Conservation (phyloP, 2,329 filamentous ascomycete species). For the Cyclaneusma minus region DNA sequence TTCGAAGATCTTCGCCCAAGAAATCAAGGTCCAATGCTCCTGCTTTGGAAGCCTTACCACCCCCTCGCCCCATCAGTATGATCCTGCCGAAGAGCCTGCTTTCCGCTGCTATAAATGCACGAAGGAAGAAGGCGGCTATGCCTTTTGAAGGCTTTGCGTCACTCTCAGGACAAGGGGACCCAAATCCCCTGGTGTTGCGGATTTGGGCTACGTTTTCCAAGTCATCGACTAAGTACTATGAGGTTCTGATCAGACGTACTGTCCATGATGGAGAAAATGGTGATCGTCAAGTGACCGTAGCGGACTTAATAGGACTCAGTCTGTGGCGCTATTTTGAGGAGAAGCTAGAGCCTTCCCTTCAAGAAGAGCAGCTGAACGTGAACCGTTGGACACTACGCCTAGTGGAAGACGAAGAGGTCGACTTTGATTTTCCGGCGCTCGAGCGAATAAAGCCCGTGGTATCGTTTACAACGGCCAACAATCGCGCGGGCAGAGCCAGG, state of each 20-base stretch:
- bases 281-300: conserved; percentile 52
- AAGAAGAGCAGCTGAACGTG: conserved; percentile 53
- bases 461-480: conserved; percentile 71
- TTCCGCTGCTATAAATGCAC: conserved; percentile 57
- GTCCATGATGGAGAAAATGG: conserved; percentile 51
- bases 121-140: conserved; percentile 50
- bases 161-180: conserved; percentile 63
- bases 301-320: conserved; percentile 68
- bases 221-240: conserved; percentile 46
- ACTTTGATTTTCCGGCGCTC: conserved; percentile 71
- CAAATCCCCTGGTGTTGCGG: conserved; percentile 59
- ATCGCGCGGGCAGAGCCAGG: conserved; percentile 41
- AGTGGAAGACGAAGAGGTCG: conserved; percentile 72
- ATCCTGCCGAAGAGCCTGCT: conserved; percentile 55
- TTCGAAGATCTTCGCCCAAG: conserved; percentile 46
- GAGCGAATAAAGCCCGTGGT: conserved; percentile 59
- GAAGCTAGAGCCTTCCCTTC: conserved; percentile 51
- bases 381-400: conserved; percentile 74
- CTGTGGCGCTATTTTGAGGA: conserved; percentile 68
- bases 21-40: conserved; percentile 41
- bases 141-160: conserved; percentile 66
- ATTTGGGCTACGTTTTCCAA: conserved; percentile 63
- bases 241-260: conserved; percentile 55
- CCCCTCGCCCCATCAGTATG: conserved; percentile 52
- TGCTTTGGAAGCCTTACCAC: conserved; percentile 50